Base-by-base conservation (phyloP, 106 monocot genomes). In the Allium fistulosum region DNA sequence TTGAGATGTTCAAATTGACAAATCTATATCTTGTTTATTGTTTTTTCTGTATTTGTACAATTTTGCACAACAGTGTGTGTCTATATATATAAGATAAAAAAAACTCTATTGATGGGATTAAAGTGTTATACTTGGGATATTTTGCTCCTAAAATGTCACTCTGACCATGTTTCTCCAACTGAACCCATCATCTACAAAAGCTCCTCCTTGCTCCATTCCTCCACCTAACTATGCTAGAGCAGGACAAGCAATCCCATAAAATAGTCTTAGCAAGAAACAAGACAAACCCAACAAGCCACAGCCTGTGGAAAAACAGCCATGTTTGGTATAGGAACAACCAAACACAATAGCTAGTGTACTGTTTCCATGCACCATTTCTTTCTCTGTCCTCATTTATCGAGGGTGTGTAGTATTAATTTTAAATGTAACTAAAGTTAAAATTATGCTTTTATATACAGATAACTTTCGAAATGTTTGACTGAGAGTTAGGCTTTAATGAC, bases 161-260 rank as follows among this genome's bases (percentile, higher is more conserved):
- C 26, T 71, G 65, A 2, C 77, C 77, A 57, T 77, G 65, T 49
- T 71, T 48, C 63, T 63, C 71, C 71, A 77, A 45, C 15, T 37
- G 51, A 46, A 17, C 13, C 77, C 65, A 57, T 71, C 77, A 51
- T 71, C 48, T 18, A 50, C 6, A 22, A 22, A 22, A 22, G 22
- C 22, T 22, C 0, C 22, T 10, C 37, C 11, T 57, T 51, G 15
- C 14, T 63, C 26, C 13, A 67, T 12, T 10, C 49, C 52, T 50
- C 46, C 57, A 5, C 67, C 60, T 22, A 22, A 22, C 13, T 79
- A 50, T 14, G 60, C 51, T 6, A 83, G 71, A 22, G 22, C 1
- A 22, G 22, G 22, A 22, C 22, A 22, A 22, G 22, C 22, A 22
- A 22, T 22, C 0, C 22, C 22, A 22, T 22, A 22, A 22, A 22